Conservation (phyloP, 345 rosid genomes). For the Arabis hirsuta region DNA sequence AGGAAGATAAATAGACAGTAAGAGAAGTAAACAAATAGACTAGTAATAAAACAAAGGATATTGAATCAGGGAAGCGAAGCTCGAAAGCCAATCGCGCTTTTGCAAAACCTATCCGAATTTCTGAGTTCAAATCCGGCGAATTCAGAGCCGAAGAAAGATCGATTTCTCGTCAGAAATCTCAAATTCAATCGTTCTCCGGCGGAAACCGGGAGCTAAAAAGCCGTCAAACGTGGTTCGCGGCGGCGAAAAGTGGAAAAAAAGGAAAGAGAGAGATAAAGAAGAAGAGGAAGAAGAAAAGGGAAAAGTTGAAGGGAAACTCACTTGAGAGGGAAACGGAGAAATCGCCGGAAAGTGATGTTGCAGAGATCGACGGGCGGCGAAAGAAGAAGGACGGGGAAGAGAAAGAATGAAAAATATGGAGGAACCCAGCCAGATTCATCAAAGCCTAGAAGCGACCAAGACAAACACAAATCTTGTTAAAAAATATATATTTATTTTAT, state of each 20-base stretch:
- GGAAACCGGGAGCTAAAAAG: neutral
- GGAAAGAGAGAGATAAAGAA: neutral
- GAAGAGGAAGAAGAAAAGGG: too few relatives aligned
- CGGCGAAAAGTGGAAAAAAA: neutral
- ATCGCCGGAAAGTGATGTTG: conserved; percentile 34
- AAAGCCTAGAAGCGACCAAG: neutral
- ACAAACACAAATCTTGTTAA: neutral
- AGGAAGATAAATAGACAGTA: too few relatives aligned
- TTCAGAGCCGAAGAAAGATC: neutral
- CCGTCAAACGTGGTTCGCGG: neutral
- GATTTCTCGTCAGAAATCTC: neutral
- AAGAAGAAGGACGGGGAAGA: neutral
- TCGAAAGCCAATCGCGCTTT: conserved; percentile 11
- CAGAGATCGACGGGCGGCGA: conserved; percentile 37
- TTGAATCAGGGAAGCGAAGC: conserved; percentile 2
- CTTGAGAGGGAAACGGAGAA: conserved; percentile 3
- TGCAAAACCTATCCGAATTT: conserved; percentile 11
- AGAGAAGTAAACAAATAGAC: neutral
- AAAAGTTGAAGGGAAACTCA: conserved; percentile 20
- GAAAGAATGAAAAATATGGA: neutral
- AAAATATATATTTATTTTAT: too few relatives aligned
- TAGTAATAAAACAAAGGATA: neutral
- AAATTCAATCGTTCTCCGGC: neutral
- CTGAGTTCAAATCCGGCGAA: conserved; percentile 20
- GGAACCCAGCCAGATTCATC: neutral